Conservation (phyloP, 352 stramenopile genomes). For the Pythium apleroticum region DNA sequence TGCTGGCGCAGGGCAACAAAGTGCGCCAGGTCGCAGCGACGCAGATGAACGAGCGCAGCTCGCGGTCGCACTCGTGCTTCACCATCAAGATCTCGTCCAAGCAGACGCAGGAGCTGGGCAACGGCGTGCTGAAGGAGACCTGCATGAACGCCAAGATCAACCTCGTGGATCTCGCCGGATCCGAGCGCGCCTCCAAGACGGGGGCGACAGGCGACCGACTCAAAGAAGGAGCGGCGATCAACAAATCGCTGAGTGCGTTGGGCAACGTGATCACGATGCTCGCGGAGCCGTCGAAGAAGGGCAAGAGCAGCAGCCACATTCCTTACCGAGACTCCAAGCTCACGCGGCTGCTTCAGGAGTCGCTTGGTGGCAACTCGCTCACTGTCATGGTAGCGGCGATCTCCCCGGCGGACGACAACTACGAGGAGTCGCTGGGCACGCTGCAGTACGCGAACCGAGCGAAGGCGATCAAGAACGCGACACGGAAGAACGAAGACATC, state of each 20-base stretch:
- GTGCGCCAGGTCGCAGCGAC: constrained; percentile 88
- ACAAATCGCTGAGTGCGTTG: constrained; percentile 90
- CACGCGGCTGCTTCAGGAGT: constrained; percentile 88
- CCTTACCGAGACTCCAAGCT: constrained; percentile 93
- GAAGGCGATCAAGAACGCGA: constrained; percentile 91
- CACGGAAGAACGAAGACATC: constrained; percentile 89
- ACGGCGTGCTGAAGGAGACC: constrained; percentile 63
- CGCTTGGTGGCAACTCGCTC: constrained; percentile 88
- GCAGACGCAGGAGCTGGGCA: constrained; percentile 44
- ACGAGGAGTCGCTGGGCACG: constrained; percentile 92
- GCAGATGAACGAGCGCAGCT: constrained; percentile 92
- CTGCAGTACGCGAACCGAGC: constrained; percentile 93
- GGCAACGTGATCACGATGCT: constrained; percentile 94
- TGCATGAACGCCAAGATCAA: constrained; percentile 90
- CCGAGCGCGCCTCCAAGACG: constrained; percentile 87
- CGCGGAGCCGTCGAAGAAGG: constrained; percentile 38
- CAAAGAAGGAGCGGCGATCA: constrained; percentile 92
- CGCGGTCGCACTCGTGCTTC: constrained; percentile 90
- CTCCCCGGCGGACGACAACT: constrained; percentile 91
- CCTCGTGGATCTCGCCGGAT: constrained; percentile 91
- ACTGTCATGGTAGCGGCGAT: constrained; percentile 96
- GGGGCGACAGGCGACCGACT: constrained; percentile 82
- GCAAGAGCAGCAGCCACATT: constrained; percentile 62
- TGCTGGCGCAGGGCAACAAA: constrained; percentile 89
- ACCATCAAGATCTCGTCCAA: constrained; percentile 91